Conservation (phyloP, 495 filamentous ascomycete species). For the Talaromyces proteolyticus region DNA sequence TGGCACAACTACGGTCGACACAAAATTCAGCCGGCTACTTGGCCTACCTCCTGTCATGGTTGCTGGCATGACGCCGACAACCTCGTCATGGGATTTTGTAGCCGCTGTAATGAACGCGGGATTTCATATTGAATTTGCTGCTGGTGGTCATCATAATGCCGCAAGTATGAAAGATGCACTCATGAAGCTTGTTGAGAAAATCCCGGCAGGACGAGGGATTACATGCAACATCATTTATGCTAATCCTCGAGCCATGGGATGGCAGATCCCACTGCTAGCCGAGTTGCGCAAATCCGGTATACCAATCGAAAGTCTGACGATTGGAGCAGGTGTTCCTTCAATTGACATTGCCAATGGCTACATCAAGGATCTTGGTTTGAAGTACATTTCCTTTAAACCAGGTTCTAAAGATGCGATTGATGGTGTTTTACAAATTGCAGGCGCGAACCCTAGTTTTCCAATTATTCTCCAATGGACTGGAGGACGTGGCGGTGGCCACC, state of each 20-base stretch:
- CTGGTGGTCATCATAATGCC: conserved; percentile 24
- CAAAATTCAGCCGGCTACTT: conserved; percentile 24
- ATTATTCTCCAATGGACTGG: conserved; percentile 47
- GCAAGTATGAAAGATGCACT: conserved; percentile 21
- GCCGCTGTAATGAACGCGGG: conserved; percentile 29
- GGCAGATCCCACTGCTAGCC: conserved; percentile 26
- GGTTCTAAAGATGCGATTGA: conserved; percentile 36
- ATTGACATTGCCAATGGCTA: conserved; percentile 38
- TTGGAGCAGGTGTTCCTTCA: conserved; percentile 45
- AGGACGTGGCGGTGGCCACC: conserved; percentile 44
- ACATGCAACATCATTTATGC: conserved; percentile 34
- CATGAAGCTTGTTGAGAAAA: conserved; percentile 10
- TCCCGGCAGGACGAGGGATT: conserved; percentile 26
- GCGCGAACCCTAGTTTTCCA: conserved; percentile 35
- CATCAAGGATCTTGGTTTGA: conserved; percentile 37
- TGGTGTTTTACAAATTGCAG: conserved; percentile 39
- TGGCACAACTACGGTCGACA: conserved; percentile 13
- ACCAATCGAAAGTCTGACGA: conserved; percentile 33
- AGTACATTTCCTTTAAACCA: conserved; percentile 45
- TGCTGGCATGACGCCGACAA: conserved; percentile 39
- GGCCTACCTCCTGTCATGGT: conserved; percentile 33
- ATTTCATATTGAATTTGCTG: conserved; percentile 32
- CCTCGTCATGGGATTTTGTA: conserved; percentile 27
- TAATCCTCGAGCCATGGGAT: conserved; percentile 22
- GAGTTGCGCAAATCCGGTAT: conserved; percentile 14